Evolutionary conservation across 2,329 filamentous ascomycete genomes (phyloP).

Genomic region (Drechslera avenae): DNA sequence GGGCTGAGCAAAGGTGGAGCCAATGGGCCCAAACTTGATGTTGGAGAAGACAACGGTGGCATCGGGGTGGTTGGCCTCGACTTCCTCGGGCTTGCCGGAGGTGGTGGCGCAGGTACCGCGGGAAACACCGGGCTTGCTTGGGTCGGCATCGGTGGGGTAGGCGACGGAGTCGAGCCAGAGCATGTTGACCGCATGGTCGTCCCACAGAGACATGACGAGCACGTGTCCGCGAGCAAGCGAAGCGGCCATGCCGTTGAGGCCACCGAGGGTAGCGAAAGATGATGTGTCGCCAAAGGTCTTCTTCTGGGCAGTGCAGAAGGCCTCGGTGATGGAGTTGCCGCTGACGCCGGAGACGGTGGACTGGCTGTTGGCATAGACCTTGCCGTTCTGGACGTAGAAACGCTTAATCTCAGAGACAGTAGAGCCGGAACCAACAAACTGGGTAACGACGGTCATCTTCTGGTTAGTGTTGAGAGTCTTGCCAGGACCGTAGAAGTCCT

Average conservation of each 20-base stretch:
- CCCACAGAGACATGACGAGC: constrained; percentile 66
- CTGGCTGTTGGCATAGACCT: constrained; percentile 54
- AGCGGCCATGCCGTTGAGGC: constrained; percentile 60
- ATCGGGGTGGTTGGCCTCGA: constrained; percentile 44
- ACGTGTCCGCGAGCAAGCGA: constrained; percentile 66
- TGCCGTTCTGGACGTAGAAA: constrained; percentile 58
- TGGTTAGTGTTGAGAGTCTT: constrained; percentile 52
- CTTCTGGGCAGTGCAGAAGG: constrained; percentile 64
- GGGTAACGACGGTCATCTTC: constrained; percentile 58
- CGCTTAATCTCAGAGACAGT: constrained; percentile 54
- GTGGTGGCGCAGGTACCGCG: constrained; percentile 47
- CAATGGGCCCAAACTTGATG: constrained; percentile 50
- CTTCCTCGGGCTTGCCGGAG: constrained; percentile 45
- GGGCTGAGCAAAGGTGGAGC: constrained; percentile 46
- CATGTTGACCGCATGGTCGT: constrained; percentile 72
- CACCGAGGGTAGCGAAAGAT: constrained; percentile 61
- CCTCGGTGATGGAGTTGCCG: constrained; percentile 61
- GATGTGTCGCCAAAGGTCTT: constrained; percentile 60
- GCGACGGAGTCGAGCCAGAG: constrained; percentile 71
- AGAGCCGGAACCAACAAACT: constrained; percentile 54
- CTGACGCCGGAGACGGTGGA: constrained; percentile 53
- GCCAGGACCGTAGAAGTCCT: constrained; percentile 65
- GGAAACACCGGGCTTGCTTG: constrained; percentile 39
- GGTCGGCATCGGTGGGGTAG: constrained; percentile 58
- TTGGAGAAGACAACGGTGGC: constrained; percentile 48